Evolutionary conservation across 2,329 filamentous ascomycete species (phyloP), one percentile per base, ranked within the genome.

Genomic region (Neospermospora avenae): DNA sequence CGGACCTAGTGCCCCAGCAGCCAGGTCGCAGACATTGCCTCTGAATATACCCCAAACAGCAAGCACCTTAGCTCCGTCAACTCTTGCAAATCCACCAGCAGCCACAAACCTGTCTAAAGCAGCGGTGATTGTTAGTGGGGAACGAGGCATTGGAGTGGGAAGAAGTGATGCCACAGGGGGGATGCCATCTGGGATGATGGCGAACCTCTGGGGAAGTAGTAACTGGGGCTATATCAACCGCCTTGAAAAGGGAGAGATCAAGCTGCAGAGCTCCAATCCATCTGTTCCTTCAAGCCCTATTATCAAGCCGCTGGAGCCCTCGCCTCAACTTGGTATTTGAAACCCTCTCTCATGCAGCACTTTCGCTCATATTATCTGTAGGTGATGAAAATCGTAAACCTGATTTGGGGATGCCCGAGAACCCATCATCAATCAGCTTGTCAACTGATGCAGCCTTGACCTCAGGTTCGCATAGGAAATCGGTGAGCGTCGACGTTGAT

Each of bases 141-240:
- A 96, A 70, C 84, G 88, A 62, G 85, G 85, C 1, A 79, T 91
- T 59, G 82, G 82, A 3, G 74, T 85, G 18, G 85, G 86, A n/a
- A 76, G 77, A 52, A 78, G 78, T 61, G 83, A 86, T 67, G 84
- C 80, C 49, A 81, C 81, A n/a, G 84, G 88, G 44, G 84, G 84
- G 22, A 85, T 96, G 75, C 91, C 93, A 1, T 90, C 89, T 53
- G 91, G 91, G 14, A 86, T 97, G 63, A 84, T 96, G 78, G 93
- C 93, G 34, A 98, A 98, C 72, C 83, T 96, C 58, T 98, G 93
- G 93, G 93, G 93, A 53, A 96, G 87, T 69, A 89, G 86, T 59
- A 87, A 92, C 49, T 96, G 92, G 90, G 84, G 84, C 14, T 83
- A 84, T 64, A 76, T 89, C 60, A 88, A 88, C 65, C 80, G 81